phyloP scores from a whole-genome alignment of 1,284 basidiomycete species.

The Mrakiaceae sp. region DNA sequence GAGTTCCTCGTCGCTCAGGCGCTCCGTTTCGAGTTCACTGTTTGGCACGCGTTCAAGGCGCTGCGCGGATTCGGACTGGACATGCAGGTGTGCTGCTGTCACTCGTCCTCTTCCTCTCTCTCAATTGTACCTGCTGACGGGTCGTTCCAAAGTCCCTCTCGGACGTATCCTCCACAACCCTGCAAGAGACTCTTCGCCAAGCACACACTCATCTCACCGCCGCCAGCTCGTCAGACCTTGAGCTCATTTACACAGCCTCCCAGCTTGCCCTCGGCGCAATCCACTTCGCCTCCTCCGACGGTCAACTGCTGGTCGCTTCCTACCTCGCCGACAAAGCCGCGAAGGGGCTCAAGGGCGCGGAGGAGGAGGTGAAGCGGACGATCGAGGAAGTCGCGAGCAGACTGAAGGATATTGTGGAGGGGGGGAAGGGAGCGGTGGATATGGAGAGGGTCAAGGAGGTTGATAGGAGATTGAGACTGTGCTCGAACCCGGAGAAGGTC shows the following conservation, averaged over 20 bases:
- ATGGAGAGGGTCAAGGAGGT: constrained; percentile 76
- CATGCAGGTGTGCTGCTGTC: constrained; percentile 52
- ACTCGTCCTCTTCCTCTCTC: neutral
- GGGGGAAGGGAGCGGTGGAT: constrained; percentile 43
- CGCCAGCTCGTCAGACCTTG: constrained; percentile 46
- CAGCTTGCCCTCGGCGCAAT: constrained; percentile 87
- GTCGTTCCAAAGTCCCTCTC: neutral
- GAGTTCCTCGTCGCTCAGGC: constrained; percentile 94
- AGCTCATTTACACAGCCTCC: constrained; percentile 81
- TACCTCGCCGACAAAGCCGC: neutral
- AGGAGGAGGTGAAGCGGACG: neutral
- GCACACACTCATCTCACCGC: neutral
- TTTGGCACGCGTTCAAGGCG: constrained; percentile 81
- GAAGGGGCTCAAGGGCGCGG: neutral
- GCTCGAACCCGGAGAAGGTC: constrained; percentile 88
- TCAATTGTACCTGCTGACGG: neutral
- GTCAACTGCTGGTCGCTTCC: neutral
- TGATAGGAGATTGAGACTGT: constrained; percentile 67
- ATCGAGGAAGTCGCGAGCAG: neutral
- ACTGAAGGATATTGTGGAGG: neutral
- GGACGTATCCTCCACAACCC: neutral
- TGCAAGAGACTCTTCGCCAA: neutral
- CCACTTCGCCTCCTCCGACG: constrained; percentile 40
- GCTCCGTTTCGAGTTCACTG: constrained; percentile 81
- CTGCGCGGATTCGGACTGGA: constrained; percentile 85